A percentile compares a stretch with the other conserved stretches of the same genome.
phyloP scores from a whole-genome alignment of 2,329 filamentous ascomycete species.

The Fusarium proliferatum region DNA sequence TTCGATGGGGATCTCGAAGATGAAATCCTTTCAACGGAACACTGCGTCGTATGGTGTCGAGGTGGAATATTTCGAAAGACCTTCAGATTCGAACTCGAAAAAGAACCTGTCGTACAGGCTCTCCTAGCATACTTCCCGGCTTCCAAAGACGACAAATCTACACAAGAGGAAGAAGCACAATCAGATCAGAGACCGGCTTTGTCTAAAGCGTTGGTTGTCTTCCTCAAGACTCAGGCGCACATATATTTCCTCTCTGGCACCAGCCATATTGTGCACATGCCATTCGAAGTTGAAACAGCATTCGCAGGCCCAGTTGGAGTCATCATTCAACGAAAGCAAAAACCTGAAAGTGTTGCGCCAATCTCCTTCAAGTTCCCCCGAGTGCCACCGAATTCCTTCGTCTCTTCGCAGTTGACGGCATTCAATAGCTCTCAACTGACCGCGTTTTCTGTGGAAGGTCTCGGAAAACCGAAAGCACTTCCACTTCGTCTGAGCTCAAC shows the following conservation, averaged over 20 bases:
- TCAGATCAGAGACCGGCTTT: conserved; percentile 46
- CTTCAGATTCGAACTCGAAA: conserved; percentile 87
- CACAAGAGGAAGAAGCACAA: conserved; percentile 12
- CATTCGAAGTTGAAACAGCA: conserved; percentile 91
- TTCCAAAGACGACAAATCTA: conserved; percentile 53
- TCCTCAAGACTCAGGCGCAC: conserved; percentile 92
- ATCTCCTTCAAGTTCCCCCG: conserved; percentile 67
- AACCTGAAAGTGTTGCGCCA: conserved; percentile 60
- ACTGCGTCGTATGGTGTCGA: conserved; percentile 88
- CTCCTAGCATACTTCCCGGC: conserved; percentile 84
- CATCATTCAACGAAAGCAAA: conserved; percentile 83
- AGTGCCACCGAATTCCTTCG: conserved; percentile 85
- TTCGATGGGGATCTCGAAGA: conserved; percentile 69
- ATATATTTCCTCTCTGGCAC: conserved; percentile 91
- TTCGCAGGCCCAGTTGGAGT: conserved; percentile 86
- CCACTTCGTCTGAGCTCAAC: conserved; percentile 64
- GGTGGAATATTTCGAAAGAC: conserved; percentile 86
- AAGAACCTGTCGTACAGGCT: conserved; percentile 87
- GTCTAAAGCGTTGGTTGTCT: conserved; percentile 83
- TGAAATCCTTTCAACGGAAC: conserved; percentile 80
- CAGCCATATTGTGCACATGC: conserved; percentile 90
- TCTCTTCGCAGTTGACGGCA: conserved; percentile 73
- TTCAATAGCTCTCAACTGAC: conserved; percentile 62
- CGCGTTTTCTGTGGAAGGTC: conserved; percentile 67
- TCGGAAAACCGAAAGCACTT: conserved; percentile 66